Percentiles rank a stretch among this genome's conserved stretches.
Conservation (phyloP, 2,329 filamentous ascomycete genomes). For the Didymella sp. region DNA sequence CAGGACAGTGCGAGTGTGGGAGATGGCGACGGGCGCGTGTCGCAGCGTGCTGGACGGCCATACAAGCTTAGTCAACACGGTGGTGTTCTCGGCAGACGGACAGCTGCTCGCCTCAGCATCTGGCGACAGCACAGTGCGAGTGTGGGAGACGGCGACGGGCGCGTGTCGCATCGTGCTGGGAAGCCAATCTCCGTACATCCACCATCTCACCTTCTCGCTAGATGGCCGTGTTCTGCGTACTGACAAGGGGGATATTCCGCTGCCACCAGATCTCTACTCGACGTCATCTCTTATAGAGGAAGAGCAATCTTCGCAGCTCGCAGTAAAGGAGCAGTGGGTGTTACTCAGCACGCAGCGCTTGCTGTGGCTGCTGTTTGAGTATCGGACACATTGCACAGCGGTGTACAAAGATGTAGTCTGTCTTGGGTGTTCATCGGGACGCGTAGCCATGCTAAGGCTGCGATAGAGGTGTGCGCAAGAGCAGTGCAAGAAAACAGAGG, state of each 20-base stretch:
- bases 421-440: not conserved
- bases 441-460: not conserved
- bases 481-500: not conserved
- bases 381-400: not conserved
- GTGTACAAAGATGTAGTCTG: not conserved
- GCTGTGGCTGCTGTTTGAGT: constrained; percentile 8
- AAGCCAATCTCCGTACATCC: not conserved
- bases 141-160: not conserved
- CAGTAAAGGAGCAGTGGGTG: constrained; percentile 5
- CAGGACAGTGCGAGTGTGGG: constrained; percentile 24
- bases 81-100: constrained; percentile 24
- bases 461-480: not conserved
- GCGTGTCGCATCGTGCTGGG: not conserved
- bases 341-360: constrained; percentile 1
- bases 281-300: not conserved
- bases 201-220: constrained; percentile 8
- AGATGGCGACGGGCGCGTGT: constrained; percentile 10
- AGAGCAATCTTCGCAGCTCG: constrained; percentile 1
- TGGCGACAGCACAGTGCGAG: constrained; percentile 1
- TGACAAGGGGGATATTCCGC: not conserved
- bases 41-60: constrained; percentile 19
- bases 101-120: constrained; percentile 24
- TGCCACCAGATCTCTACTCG: not conserved
- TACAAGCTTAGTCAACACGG: not conserved
- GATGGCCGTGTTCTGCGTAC: constrained; percentile 9